Conservation (phyloP, 2,329 filamentous ascomycete genomes). For the Aureobasidium sp. region DNA sequence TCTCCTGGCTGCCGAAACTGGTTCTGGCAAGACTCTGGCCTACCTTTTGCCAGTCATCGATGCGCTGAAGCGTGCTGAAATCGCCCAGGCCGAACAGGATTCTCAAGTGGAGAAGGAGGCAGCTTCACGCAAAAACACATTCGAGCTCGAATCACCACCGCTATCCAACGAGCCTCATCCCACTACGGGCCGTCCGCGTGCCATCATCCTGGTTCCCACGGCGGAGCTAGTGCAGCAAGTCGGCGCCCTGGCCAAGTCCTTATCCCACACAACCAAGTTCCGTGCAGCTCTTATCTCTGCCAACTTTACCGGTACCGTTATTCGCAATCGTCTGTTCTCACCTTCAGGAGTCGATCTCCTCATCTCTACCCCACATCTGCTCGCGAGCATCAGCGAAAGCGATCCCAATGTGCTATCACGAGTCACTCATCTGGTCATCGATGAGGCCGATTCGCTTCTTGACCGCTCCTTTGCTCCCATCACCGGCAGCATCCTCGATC, state of each 20-base stretch:
- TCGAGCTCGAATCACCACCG: conserved; percentile 50
- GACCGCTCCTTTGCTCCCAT: conserved; percentile 85
- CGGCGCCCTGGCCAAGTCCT: conserved; percentile 65
- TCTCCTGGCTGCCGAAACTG: conserved; percentile 88
- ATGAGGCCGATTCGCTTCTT: conserved; percentile 93
- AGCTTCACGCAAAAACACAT: conserved; percentile 45
- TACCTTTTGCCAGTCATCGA: conserved; percentile 82
- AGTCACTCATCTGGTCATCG: conserved; percentile 78
- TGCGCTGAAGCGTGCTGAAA: conserved; percentile 65
- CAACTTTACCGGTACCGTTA: conserved; percentile 64
- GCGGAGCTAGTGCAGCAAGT: conserved; percentile 89
- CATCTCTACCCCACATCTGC: conserved; percentile 79
- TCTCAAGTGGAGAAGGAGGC: conserved; percentile 21
- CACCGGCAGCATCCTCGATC: conserved; percentile 75
- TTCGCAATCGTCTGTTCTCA: conserved; percentile 76
- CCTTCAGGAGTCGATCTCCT: conserved; percentile 75
- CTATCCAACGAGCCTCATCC: conserved; percentile 58
- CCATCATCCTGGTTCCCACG: conserved; percentile 82
- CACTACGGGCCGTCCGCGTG: conserved; percentile 69
- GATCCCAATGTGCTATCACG: conserved; percentile 91
- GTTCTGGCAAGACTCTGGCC: conserved; percentile 91
- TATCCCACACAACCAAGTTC: conserved; percentile 82
- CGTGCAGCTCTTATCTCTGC: conserved; percentile 77
- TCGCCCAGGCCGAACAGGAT: conserved; percentile 41
- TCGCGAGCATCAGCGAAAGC: conserved; percentile 77